Percentiles rank a stretch among this genome's conserved stretches.
Evolutionary conservation across 2,329 filamentous ascomycete species (phyloP).

Genomic region (Sordariomycetes sp.): DNA sequence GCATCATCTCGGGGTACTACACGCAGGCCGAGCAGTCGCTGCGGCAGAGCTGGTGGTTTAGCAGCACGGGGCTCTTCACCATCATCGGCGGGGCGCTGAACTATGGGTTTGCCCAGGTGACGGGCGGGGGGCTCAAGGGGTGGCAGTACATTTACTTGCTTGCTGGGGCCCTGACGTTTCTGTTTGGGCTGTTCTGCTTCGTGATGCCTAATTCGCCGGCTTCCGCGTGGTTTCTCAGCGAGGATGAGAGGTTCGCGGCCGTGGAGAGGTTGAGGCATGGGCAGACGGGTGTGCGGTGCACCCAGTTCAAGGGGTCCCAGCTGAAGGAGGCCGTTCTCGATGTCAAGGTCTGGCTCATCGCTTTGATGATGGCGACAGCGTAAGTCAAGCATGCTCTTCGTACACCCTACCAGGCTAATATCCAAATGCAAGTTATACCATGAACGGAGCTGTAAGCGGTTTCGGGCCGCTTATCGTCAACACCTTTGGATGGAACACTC

Average conservation of each 20-base stretch:
- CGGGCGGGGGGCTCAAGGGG: conserved; percentile 35
- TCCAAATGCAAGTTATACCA: conserved; percentile 37
- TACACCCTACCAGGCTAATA: neutral
- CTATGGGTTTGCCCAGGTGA: conserved; percentile 57
- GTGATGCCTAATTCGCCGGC: conserved; percentile 54
- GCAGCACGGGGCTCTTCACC: conserved; percentile 45
- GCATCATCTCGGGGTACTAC: conserved; percentile 50
- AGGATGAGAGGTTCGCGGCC: conserved; percentile 51
- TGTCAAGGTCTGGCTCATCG: conserved; percentile 52
- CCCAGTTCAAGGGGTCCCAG: conserved; percentile 48
- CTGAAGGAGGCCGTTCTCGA: conserved; percentile 48
- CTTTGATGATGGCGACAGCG: conserved; percentile 58
- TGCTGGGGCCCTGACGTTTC: conserved; percentile 50
- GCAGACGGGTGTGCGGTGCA: conserved; percentile 53
- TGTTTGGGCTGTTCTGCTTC: conserved; percentile 57
- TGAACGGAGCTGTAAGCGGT: conserved; percentile 61
- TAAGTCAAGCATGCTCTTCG: conserved; percentile 1
- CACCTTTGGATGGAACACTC: conserved; percentile 55
- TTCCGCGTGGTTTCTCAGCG: conserved; percentile 57
- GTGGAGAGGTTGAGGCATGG: conserved; percentile 52
- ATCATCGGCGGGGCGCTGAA: conserved; percentile 54
- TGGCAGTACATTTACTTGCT: conserved; percentile 68
- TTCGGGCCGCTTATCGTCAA: conserved; percentile 64
- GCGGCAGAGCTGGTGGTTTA: conserved; percentile 60
- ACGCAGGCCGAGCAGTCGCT: conserved; percentile 55